Base-by-base conservation (phyloP, 2,329 filamentous ascomycete genomes). In the Fusarium denticulatum region DNA sequence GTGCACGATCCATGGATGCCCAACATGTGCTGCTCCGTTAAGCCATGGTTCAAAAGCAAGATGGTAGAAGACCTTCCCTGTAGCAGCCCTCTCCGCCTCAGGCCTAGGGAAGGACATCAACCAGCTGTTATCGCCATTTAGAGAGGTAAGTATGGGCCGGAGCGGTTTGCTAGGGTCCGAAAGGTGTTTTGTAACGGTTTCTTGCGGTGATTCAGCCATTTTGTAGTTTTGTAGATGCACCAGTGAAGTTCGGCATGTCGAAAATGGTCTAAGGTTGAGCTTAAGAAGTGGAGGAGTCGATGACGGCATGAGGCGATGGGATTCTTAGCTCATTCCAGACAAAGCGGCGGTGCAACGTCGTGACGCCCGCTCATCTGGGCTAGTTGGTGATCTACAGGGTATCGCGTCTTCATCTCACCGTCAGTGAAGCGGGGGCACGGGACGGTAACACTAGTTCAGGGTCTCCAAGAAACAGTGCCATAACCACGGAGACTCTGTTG, bases 81-180 rank as follows among this genome's bases (percentile, higher is more conserved):
- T 46, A 9, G 66, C 47, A 5, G 49, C 60, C 18, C 67, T 73
- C 20, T 80, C 79, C 16, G 60, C 39, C 15, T 56, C 46, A 7
- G 80, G 80, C 11, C 77, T 76, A 6, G 80, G 80, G 43, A 82
- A 77, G 12, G 80, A 81, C 37, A 82, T 63, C 5, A 82, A 67
- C 81, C 81, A 82, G 37, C 79, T 79, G 22, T 79, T 79, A 50
- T 82, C 81, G 10, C 80, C 80, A 57, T 82, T 82, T 12, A 82
- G 67, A 13, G 74, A 78, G 1, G 80, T 82, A 22, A 81, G 52
- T 12, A 81, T 68, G 1, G 81, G 80, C 37, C 77, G 46, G 7
- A 68, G 63, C 13, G 36, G 52, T 15, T 37, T 59, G 9, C n/a
- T 18, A 3, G n/a, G 32, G 3, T 60, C 45, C 1, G 56, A 50